Evolutionary conservation across 2,329 filamentous ascomycete species (phyloP), one percentile per base, ranked within the genome.

Genomic region (Teratosphaeria epicoccoides): DNA sequence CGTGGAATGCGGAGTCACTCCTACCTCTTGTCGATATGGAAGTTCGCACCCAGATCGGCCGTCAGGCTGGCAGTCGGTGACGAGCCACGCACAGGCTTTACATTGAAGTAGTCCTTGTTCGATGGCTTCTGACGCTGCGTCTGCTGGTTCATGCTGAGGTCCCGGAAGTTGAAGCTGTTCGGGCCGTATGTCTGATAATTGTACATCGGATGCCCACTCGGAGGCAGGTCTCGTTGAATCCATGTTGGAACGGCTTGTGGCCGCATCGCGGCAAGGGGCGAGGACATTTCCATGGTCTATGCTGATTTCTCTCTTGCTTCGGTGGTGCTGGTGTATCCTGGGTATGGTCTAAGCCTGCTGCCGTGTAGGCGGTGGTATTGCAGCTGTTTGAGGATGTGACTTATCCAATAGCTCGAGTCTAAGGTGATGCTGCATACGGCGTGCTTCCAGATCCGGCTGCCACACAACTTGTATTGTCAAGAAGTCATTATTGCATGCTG

Each of bases 31-130:
- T 96, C 90, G 68, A 97, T 87, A 67, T 91, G 87, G 68, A 97
- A 95, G 75, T 97, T 98, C 68, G 95, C 89, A 53, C 90, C 96
- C 62, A 97, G 78, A 71, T 98, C 93, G 56, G 89, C 90, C 43
- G 90, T 91, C 61, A 98, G 75, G 65, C 88, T 95, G 49, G 88
- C 83, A 29, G 89, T 90, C 5, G 93, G 93, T 52, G 93, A 98
- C 20, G 90, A 95, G 47, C 88, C 88, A 82, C 63, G 88, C 76
- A 55, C 58, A 22, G 85, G 79, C 66, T 87, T 89, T 62, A 86
- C 71, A 63, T 78, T 83, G 74, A 97, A 95, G 74, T 93, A 95
- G 70, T 95, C 90, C 29, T 76, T 69, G 44, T 77, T 71, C 56
- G 78, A 76, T 17, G 85, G 79, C 67, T 88, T 90, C 60, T 80